Conservation (phyloP, 345 rosid species). For the Hevea brasiliensis region DNA sequence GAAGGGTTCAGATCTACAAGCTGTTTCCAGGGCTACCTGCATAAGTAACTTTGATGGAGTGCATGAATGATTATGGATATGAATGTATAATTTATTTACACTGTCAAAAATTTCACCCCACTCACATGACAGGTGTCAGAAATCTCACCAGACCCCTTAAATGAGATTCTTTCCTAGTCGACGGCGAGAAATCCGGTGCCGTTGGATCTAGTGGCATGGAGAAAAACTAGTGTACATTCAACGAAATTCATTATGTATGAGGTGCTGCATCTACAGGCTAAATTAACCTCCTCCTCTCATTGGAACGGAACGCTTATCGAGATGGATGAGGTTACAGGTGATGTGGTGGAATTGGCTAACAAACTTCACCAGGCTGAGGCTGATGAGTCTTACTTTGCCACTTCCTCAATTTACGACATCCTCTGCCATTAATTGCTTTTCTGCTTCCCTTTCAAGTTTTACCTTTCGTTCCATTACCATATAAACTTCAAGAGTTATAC, state of each 20-base stretch:
- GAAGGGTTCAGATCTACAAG: constrained; percentile 33
- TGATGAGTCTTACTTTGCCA: too few relatives aligned
- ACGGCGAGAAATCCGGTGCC: not conserved
- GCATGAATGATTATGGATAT: constrained; percentile 25
- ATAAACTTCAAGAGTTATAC: too few relatives aligned
- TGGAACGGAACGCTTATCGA: constrained; percentile 48
- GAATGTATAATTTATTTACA: too few relatives aligned
- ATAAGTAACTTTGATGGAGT: constrained; percentile 31
- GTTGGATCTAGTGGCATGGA: constrained; percentile 24
- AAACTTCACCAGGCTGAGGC: not conserved
- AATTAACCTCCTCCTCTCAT: constrained; percentile 14
- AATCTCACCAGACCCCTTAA: constrained; percentile 37
- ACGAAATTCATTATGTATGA: constrained; percentile 22
- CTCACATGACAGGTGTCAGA: constrained; percentile 60
- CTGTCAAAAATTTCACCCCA: constrained; percentile 15
- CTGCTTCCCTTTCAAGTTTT: too few relatives aligned
- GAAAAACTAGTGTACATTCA: not conserved
- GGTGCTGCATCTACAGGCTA: constrained; percentile 12
- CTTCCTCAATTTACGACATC: too few relatives aligned
- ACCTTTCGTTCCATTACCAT: too few relatives aligned
- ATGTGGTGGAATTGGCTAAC: constrained; percentile 36
- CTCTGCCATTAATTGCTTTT: too few relatives aligned
- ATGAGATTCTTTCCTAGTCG: constrained; percentile 9
- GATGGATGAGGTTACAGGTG: constrained; percentile 51
- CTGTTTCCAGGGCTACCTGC: constrained; percentile 23